Evolutionary conservation across 2,329 filamentous ascomycete species (phyloP).

Genomic region (Trichoderma koningii): DNA sequence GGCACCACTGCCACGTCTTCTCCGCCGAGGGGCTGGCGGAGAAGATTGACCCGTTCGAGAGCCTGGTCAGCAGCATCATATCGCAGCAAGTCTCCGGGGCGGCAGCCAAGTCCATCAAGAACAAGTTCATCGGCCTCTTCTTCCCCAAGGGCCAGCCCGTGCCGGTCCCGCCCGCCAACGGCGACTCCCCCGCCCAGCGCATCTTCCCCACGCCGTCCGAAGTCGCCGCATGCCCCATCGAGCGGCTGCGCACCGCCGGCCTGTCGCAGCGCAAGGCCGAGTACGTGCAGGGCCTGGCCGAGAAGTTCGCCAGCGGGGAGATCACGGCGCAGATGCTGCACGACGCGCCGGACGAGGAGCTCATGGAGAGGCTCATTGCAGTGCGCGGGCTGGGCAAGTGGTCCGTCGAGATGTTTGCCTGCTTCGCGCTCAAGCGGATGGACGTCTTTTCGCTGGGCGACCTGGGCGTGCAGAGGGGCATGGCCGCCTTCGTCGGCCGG

Average conservation of each 20-base stretch:
- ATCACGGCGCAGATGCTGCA: constrained; percentile 75
- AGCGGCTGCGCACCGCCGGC: constrained; percentile 77
- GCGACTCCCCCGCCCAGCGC: constrained; percentile 30
- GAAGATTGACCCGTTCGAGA: constrained; percentile 83
- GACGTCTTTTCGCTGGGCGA: constrained; percentile 94
- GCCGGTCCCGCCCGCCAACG: neutral
- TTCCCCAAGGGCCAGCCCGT: constrained; percentile 34
- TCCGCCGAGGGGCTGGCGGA: constrained; percentile 80
- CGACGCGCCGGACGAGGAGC: constrained; percentile 79
- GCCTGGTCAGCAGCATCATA: constrained; percentile 83
- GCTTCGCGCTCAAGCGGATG: constrained; percentile 89
- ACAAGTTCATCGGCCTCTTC: constrained; percentile 79
- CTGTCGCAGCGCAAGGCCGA: constrained; percentile 94
- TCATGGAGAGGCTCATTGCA: constrained; percentile 78
- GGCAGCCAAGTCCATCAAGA: constrained; percentile 85
- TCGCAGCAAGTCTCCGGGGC: constrained; percentile 95
- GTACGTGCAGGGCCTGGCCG: constrained; percentile 83
- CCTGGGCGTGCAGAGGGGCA: constrained; percentile 89
- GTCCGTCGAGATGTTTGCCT: constrained; percentile 98
- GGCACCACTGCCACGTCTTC: constrained; percentile 77
- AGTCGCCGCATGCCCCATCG: constrained; percentile 65
- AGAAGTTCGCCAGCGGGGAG: constrained; percentile 76
- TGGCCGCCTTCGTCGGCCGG: constrained; percentile 81
- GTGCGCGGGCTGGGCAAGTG: constrained; percentile 85
- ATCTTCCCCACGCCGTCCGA: constrained; percentile 75